Base-by-base conservation (phyloP, 768 basidiomycete species). In the Lactifluus echinatus region DNA sequence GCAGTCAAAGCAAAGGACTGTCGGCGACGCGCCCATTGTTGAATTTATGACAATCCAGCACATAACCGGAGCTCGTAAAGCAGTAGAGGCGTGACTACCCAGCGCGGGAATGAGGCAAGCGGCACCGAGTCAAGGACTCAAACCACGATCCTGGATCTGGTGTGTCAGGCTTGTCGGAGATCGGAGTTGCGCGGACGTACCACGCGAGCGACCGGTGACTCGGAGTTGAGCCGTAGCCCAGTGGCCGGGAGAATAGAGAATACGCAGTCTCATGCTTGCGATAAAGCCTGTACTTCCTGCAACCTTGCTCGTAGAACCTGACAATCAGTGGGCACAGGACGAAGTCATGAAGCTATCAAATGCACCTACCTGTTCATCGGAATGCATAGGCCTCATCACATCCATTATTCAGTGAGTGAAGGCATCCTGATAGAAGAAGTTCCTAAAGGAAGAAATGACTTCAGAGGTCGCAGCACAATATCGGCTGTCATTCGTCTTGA, bases 211-310 rank as follows among this genome's bases (percentile, higher is more conserved):
- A 29, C 47, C 28, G 23, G 29, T 23, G 19, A 48, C 40, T 14
- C 33, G 47, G 33, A 29, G 28, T 14, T 48, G 28, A 10, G 19
- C 17, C 28, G 47, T 19, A 14, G 21, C 26, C 26, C 24, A 19
- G 12, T 1, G 72, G 72, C 62, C 63, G 66, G n/a, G 65, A 72
- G 55, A 12, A 15, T 15, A 19, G 1, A 42, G 14, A 4, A 42
- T 14, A 19, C 19, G 10, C 36, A 17, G 15, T 6, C 36, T 17
- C 5, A 37, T 37, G n/a, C 39, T 31, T 10, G 39, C n/a, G 23
- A 23, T 3, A 23, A 23, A 21, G 40, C 14, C 4, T 42, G 21
- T 2, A 23, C 19, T 3, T 4, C 23, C 39, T 19, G 39, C 10
- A 10, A 4, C 40, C 10, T 42, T 42, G 21, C 39, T 2, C 3